Base-by-base conservation (phyloP, 140 eudicot genomes). In the Anethum foeniculum region DNA sequence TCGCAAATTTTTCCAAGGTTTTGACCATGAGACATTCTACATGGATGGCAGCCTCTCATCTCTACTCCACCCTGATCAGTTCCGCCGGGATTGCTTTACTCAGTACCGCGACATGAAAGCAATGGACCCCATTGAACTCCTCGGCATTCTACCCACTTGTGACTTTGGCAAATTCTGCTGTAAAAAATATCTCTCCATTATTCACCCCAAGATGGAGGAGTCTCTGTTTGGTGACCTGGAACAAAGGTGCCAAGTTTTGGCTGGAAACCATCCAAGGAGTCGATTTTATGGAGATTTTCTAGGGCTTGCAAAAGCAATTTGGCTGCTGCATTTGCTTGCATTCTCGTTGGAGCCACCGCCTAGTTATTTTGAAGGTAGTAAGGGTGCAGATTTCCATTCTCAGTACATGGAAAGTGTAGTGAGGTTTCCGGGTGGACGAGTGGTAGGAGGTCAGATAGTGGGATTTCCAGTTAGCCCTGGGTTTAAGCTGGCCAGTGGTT, bases 391-490 rank as follows among this genome's bases (percentile, higher is more conserved):
- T 82, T 95, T 90, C 43, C 93, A 90, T 77, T 81, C 93, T 21
- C 88, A 78, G 44, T 95, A 88, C 79, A 92, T 95, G 99, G 99
- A 95, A 80, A 95, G 97, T 77, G 99, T 92, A 80, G 97, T 89
- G 81, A 92, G 95, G 89, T 86, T 82, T 81, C 93, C 91, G 0
- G 92, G 95, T 0, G 92, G 92, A 28, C 84, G 83, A 71, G 91
- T 90, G 49, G 93, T 88, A 0, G 80, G 86, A 38, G 87, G 94
- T 5, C 97, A 89, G 84, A 88, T 88, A 38, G 99, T 92, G 18
- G 97, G 97, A 71, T 95, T 95, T 80, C 93, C 99, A 7, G 97
- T 95, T 82, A 95, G 97, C 58, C 99, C 99, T 3, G 99, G 99
- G 82, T 95, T 95, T 80, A 95, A 92, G 93, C 80, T 92, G 64